Conservation (phyloP, 2,329 filamentous ascomycete genomes). For the Fusarium sp. region DNA sequence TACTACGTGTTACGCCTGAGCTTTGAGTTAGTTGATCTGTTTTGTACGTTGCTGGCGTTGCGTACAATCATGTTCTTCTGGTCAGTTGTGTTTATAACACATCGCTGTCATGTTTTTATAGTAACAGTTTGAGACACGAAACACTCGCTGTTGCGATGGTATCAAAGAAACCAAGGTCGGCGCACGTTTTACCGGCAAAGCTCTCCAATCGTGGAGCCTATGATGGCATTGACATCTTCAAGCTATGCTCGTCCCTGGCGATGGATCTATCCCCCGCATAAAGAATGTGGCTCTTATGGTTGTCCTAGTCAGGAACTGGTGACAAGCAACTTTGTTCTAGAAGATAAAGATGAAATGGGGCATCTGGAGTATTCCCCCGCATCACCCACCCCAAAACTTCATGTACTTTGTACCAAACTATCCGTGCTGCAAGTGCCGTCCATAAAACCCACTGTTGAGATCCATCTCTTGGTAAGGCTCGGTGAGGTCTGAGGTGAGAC, state of each 20-base stretch:
- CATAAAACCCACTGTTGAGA: constrained; percentile 37
- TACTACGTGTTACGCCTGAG: not conserved
- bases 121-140: not conserved
- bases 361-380: constrained; percentile 47
- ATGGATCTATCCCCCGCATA: constrained; percentile 40
- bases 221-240: constrained; percentile 27
- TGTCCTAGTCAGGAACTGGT: constrained; percentile 44
- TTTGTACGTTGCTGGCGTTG: not conserved
- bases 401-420: constrained; percentile 46
- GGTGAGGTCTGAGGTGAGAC: constrained; percentile 26
- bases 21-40: not conserved
- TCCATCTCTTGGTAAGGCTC: constrained; percentile 37
- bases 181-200: constrained; percentile 1
- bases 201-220: constrained; percentile 30
- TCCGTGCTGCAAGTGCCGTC: constrained; percentile 47
- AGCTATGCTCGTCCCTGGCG: constrained; percentile 24
- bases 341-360: constrained; percentile 43
- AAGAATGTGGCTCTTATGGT: constrained; percentile 32
- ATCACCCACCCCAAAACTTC: constrained; percentile 40
- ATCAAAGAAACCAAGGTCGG: constrained; percentile 1
- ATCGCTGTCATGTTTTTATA: too few species aligned
- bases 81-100: not conserved
- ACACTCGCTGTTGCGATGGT: not conserved
- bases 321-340: constrained; percentile 39
- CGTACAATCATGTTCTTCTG: not conserved